phyloP scores from a whole-genome alignment of 2,329 filamentous ascomycete genomes.

The Neonectria faginata region DNA sequence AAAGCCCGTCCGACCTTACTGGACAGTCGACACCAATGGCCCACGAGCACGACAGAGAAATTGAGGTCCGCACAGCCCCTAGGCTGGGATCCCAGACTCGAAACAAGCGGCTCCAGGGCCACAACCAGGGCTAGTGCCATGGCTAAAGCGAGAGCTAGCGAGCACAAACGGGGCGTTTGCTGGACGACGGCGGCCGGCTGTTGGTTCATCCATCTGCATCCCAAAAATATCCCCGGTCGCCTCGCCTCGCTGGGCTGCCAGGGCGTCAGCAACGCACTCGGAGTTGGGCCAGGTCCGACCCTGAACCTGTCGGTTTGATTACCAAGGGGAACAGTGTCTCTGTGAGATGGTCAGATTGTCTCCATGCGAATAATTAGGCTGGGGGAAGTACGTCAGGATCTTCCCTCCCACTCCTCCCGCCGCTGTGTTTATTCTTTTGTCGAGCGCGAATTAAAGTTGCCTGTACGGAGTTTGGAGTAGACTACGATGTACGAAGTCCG shows the following conservation, averaged over 20 bases:
- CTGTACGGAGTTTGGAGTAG: too few relatives aligned
- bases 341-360: conserved; percentile 15
- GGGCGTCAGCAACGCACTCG: conserved; percentile 25
- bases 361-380: background rate
- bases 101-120: conserved; percentile 24
- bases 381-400: conserved; percentile 5
- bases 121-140: conserved; percentile 7
- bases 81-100: conserved; percentile 10
- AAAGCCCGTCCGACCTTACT: background rate
- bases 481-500: background rate
- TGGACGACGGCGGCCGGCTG: conserved; percentile 1
- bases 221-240: conserved; percentile 28
- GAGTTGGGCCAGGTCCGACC: conserved; percentile 12
- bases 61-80: conserved; percentile 27
- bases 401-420: conserved; percentile 9
- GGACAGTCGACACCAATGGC: conserved; percentile 18
- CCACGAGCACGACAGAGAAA: conserved; percentile 19
- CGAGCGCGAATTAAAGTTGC: background rate
- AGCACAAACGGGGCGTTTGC: background rate
- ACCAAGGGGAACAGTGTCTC: conserved; percentile 20
- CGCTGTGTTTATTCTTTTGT: background rate
- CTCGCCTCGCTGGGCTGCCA: conserved; percentile 4
- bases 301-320: conserved; percentile 22
- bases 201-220: conserved; percentile 9
- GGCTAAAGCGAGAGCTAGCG: conserved; percentile 1